Evolutionary conservation across 306 rosid species (phyloP), one percentile per base, ranked within the genome.

Genomic region (Cajanus cajan): DNA sequence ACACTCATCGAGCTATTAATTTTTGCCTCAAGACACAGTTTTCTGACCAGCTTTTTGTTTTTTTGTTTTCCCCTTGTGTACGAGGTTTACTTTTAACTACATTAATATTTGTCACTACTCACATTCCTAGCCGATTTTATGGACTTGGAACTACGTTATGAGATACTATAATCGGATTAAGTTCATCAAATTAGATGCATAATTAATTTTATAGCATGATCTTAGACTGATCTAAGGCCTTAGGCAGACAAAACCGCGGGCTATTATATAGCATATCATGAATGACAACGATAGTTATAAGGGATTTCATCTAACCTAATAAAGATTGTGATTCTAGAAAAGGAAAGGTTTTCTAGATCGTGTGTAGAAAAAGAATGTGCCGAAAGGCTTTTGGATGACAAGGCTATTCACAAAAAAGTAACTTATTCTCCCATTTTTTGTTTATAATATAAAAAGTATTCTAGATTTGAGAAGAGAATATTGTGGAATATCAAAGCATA

Each of bases 301-400:
- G 45, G 19, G 22, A 67, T 39, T 15, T 66, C 52, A 39, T 39
- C 0, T 6, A 39, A 39, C 45, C 36, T 68, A 28, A 67, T 28
- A 13, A 39, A 65, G 54, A 65, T 64, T 51, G 54, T 63, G 28
- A 51, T 36, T 64, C 73, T 66, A 51, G 40, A 66, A 66, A 51
- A 37, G 21, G 67, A 66, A 77, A 66, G 19, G 43, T 4, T 15
- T 66, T 77, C 13, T 8, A 24, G 25, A 39, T 1, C 14, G 5
- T 22, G 39, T 33, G 45, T 24, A 3, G 14, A 9, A 51, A 77
- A 77, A 59, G 8, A 66, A 28, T 51, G 55, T 21, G 34, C 74
- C 74, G 65, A 77, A 77, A 77, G 81, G 31, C 51, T 34, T 48
- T 24, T 59, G 0, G 74, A 65, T 48, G 74, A 65, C 37, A 19